Conservation (phyloP, 192 early-diverging fungal species). For the Phycomyces nitens region DNA sequence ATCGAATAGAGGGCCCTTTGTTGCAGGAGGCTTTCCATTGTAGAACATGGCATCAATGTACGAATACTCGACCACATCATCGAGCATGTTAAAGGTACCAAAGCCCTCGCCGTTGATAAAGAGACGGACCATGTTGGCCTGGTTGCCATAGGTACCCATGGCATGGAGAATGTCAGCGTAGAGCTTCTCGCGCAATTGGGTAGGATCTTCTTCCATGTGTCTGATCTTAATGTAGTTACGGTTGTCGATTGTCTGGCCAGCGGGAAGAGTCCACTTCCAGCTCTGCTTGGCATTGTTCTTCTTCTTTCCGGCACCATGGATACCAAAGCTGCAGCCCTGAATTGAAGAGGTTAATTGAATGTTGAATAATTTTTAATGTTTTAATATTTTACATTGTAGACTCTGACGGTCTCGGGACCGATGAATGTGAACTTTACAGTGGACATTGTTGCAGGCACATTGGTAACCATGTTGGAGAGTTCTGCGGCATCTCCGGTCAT, state of each 20-base stretch:
- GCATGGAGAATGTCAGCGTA: slow-evolving; percentile 41
- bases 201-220: slow-evolving; percentile 48
- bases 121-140: slow-evolving; percentile 44
- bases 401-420: slow-evolving; percentile 33
- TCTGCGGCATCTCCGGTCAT: slow-evolving; percentile 27
- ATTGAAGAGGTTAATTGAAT: background rate
- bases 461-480: slow-evolving; percentile 24
- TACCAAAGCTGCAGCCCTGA: slow-evolving; percentile 40
- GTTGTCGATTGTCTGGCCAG: slow-evolving; percentile 21
- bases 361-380: too few relatives aligned
- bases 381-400: slow-evolving; percentile 39
- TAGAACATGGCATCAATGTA: slow-evolving; percentile 42
- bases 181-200: slow-evolving; percentile 49
- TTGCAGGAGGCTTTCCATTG: slow-evolving; percentile 22
- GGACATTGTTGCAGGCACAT: slow-evolving; percentile 10
- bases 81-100: slow-evolving; percentile 48
- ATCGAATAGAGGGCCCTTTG: slow-evolving; percentile 41
- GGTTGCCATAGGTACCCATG: slow-evolving; percentile 42
- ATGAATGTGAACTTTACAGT: slow-evolving; percentile 36
- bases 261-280: slow-evolving; percentile 38
- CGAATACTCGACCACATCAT: slow-evolving; percentile 43
- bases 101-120: slow-evolving; percentile 42
- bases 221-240: slow-evolving; percentile 46
- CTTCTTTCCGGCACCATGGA: slow-evolving; percentile 45
- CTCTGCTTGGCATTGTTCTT: slow-evolving; percentile 51